Conservation (phyloP, 1,284 basidiomycete species). For the Irpex sp. region DNA sequence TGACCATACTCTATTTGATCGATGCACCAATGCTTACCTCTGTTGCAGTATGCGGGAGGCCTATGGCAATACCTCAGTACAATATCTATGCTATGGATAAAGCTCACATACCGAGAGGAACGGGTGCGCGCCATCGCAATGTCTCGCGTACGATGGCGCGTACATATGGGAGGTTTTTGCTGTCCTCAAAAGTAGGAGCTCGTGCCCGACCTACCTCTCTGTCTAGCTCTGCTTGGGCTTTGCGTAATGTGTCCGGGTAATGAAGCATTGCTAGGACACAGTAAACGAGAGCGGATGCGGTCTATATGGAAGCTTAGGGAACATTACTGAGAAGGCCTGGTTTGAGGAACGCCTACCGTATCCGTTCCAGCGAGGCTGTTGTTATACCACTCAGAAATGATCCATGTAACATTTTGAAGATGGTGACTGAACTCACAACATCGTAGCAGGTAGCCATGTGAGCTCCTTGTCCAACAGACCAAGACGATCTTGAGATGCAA, state of each 20-base stretch:
- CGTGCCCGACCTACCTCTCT: not conserved
- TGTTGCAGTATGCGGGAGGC: not conserved
- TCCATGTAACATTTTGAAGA: no score
- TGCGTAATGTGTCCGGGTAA: not conserved
- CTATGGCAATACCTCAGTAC: not conserved
- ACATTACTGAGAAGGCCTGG: no score
- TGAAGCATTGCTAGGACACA: constrained; percentile 1
- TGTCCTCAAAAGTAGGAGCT: not conserved
- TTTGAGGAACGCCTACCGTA: not conserved
- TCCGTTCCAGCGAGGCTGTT: not conserved
- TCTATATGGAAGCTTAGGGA: not conserved
- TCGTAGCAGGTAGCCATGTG: not conserved
- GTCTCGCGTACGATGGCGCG: constrained; percentile 1
- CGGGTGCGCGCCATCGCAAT: not conserved
- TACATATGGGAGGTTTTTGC: not conserved
- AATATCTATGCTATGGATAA: no score
- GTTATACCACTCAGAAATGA: not conserved
- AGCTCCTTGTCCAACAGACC: not conserved
- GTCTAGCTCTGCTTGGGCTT: constrained; percentile 6
- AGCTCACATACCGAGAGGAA: not conserved
- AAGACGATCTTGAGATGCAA: not conserved
- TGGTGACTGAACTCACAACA: not conserved
- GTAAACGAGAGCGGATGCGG: not conserved
- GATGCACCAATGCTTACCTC: not conserved
- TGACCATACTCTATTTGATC: no score